These are phyloP conservation scores for Aspergillus sp. DNA, from an alignment of 2,329 filamentous ascomycete species.

Conservation along the genomic window DNA sequence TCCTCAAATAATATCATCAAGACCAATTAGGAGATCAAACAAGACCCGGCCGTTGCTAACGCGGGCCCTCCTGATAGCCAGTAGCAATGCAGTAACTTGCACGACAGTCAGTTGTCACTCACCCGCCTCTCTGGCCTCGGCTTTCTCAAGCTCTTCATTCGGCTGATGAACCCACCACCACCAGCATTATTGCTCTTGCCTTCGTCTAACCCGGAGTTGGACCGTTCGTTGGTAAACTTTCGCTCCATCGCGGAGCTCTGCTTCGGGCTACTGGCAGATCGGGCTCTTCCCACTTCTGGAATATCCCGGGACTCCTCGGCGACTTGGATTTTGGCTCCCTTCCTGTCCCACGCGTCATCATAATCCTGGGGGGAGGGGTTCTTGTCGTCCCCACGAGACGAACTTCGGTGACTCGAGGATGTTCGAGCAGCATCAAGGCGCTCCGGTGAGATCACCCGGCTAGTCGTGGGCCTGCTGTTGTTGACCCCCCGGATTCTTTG, in stretches of 20 bases:
- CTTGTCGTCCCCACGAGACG: slow-evolving; percentile 37
- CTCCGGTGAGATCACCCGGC: slow-evolving; percentile 52
- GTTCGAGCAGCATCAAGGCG: slow-evolving; percentile 23
- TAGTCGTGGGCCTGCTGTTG: slow-evolving; percentile 52
- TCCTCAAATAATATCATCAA: too few relatives aligned
- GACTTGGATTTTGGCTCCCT: slow-evolving; percentile 49
- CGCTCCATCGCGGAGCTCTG: slow-evolving; percentile 51
- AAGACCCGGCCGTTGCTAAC: too few relatives aligned
- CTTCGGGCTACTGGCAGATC: slow-evolving; percentile 53
- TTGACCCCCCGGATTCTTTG: slow-evolving; percentile 81
- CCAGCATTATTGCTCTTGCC: slow-evolving; percentile 36
- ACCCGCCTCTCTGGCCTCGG: slow-evolving; percentile 32
- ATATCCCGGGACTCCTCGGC: slow-evolving; percentile 36
- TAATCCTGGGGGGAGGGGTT: slow-evolving; percentile 85
- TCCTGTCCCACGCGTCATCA: slow-evolving; percentile 55
- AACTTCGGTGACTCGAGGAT: slow-evolving; percentile 23
- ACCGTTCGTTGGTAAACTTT: slow-evolving; percentile 51
- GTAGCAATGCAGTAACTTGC: too few relatives aligned
- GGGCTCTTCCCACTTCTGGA: slow-evolving; percentile 22
- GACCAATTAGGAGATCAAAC: too few relatives aligned
- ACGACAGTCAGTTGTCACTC: slow-evolving; percentile 19
- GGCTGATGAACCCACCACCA: slow-evolving; percentile 59
- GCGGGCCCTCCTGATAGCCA: too few relatives aligned
- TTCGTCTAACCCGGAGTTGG: slow-evolving; percentile 21
- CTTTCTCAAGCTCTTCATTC: slow-evolving; percentile 71